phyloP scores from a whole-genome alignment of 352 stramenopile species.

The Pythium apleroticum region DNA sequence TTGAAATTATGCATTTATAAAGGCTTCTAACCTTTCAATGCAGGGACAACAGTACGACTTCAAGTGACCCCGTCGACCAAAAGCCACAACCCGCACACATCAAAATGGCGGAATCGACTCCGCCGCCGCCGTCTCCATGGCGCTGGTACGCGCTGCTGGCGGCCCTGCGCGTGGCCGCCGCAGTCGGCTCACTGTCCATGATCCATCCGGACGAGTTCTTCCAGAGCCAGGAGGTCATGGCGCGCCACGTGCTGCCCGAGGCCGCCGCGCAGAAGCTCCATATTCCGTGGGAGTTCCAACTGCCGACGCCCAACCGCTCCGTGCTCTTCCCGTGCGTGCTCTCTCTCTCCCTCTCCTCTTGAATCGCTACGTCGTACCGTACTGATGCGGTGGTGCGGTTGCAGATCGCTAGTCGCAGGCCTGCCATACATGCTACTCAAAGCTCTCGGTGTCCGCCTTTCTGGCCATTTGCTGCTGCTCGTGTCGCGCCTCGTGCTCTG shows the following conservation, averaged over 20 bases:
- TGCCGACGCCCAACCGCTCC: slow-evolving; percentile 64
- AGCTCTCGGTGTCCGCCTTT: slow-evolving; percentile 36
- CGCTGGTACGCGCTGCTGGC: slow-evolving; percentile 37
- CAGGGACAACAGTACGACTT: slow-evolving; percentile 17
- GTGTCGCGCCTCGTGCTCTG: slow-evolving; percentile 63
- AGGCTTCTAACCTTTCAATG: not conserved
- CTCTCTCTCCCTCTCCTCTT: too few relatives aligned
- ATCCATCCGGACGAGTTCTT: slow-evolving; percentile 88
- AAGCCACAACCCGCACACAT: not conserved
- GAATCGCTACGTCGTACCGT: too few relatives aligned
- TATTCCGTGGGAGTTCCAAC: slow-evolving; percentile 76
- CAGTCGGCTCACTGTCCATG: slow-evolving; percentile 49
- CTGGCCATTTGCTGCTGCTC: slow-evolving; percentile 49
- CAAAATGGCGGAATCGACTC: not conserved
- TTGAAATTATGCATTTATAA: not conserved
- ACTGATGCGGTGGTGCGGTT: not conserved
- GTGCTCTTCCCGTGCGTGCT: slow-evolving; percentile 68
- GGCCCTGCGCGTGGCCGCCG: slow-evolving; percentile 37
- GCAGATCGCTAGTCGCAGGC: slow-evolving; percentile 48
- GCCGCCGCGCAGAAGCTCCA: slow-evolving; percentile 33
- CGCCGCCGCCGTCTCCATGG: slow-evolving; percentile 2
- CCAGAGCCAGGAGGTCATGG: slow-evolving; percentile 86
- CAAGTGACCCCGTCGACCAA: slow-evolving; percentile 3
- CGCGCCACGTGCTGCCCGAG: slow-evolving; percentile 40
- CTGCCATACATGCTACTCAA: slow-evolving; percentile 51